Evolutionary conservation across 306 rosid species (phyloP).

Genomic region (Quercus robur): DNA sequence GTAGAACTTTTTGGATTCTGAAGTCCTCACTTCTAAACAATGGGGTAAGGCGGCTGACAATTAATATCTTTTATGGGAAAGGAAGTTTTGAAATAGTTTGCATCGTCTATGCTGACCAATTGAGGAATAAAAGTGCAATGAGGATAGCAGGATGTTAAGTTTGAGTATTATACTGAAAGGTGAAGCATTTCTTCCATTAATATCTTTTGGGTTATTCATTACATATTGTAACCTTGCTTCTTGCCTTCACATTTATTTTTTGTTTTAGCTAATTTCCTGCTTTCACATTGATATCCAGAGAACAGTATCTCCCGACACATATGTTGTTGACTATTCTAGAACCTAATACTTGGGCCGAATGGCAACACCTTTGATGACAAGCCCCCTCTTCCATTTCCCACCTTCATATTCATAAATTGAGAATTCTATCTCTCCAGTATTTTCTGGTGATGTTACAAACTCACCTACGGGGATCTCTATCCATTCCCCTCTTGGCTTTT

Average conservation of each 20-base stretch:
- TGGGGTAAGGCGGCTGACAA: not conserved
- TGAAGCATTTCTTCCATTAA: not conserved
- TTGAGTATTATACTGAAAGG: not conserved
- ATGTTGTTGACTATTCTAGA: not conserved
- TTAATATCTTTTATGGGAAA: not conserved
- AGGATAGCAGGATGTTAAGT: not conserved
- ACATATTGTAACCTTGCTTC: no score
- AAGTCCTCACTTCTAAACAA: not conserved
- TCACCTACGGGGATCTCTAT: slow-evolving; percentile 55
- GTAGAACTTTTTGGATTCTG: no score
- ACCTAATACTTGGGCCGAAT: slow-evolving; percentile 44
- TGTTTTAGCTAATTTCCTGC: no score
- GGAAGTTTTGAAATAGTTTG: not conserved
- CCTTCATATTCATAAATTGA: slow-evolving; percentile 50
- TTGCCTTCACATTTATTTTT: no score
- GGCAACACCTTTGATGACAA: slow-evolving; percentile 51
- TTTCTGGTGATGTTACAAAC: slow-evolving; percentile 33
- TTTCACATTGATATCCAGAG: not conserved
- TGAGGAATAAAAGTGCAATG: not conserved
- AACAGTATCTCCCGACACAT: not conserved
- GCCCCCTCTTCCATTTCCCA: slow-evolving; percentile 70
- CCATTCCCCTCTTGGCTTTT: slow-evolving; percentile 39
- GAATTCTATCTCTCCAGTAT: slow-evolving; percentile 44
- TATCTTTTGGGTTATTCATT: not conserved
- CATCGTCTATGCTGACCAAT: not conserved